Percentiles rank a stretch among this genome's conserved stretches.
phyloP scores from a whole-genome alignment of 768 basidiomycete genomes.

The Crepidotus variabilis region DNA sequence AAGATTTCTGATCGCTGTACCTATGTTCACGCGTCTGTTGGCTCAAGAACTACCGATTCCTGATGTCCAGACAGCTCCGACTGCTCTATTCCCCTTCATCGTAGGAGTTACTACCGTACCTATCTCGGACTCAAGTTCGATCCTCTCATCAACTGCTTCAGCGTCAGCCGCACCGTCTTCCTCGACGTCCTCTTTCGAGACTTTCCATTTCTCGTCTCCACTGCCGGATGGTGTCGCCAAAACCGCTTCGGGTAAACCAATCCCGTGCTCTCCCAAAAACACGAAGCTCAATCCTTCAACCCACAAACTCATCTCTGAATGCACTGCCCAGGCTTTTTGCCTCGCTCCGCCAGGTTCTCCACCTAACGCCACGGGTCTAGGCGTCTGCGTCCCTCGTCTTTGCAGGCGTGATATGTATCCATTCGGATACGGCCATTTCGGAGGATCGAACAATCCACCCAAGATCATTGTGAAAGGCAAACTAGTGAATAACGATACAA shows the following conservation, averaged over 20 bases:
- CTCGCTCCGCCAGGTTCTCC: constrained; percentile 24
- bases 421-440: constrained; percentile 39
- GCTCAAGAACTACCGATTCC: background rate
- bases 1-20: background rate
- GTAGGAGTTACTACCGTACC: background rate
- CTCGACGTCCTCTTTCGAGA: background rate
- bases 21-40: background rate
- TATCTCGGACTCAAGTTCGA: background rate
- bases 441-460: constrained; percentile 9
- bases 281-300: constrained; percentile 50
- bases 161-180: background rate
- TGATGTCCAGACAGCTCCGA: background rate
- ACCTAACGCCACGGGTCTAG: constrained; percentile 21
- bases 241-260: constrained; percentile 21
- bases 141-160: background rate
- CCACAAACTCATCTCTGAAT: constrained; percentile 59
- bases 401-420: constrained; percentile 64
- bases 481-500: constrained; percentile 8
- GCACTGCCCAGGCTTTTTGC: constrained; percentile 58
- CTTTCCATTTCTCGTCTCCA: background rate
- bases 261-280: constrained; percentile 39
- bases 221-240: constrained; percentile 13
- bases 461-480: constrained; percentile 3
- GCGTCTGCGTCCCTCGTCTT: constrained; percentile 48
- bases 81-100: background rate